phyloP scores from a whole-genome alignment of 2,329 filamentous ascomycete genomes.

The Aspergillus sp. region DNA sequence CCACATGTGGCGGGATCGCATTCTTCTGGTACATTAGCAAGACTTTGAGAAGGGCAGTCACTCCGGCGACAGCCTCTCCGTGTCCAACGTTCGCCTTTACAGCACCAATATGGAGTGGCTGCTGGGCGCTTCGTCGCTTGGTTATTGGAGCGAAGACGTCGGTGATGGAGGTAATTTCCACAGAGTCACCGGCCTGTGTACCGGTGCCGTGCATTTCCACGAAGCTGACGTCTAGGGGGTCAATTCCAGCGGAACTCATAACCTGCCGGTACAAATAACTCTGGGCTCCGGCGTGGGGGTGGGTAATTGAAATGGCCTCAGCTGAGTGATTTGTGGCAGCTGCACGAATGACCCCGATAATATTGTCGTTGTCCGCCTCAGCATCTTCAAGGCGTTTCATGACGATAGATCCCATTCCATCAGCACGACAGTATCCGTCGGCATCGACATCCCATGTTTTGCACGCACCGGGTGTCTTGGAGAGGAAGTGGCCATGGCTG shows the following conservation, averaged over 20 bases:
- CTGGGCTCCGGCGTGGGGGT: slow-evolving; percentile 42
- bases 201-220: slow-evolving; percentile 44
- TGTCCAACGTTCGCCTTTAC: slow-evolving; percentile 45
- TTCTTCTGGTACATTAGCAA: slow-evolving; percentile 65
- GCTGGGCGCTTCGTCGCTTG: slow-evolving; percentile 46
- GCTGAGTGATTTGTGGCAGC: slow-evolving; percentile 47
- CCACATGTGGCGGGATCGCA: slow-evolving; percentile 64
- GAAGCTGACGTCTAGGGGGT: slow-evolving; percentile 38
- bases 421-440: slow-evolving; percentile 56
- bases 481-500: slow-evolving; percentile 50
- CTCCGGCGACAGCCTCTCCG: slow-evolving; percentile 42
- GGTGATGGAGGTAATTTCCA: slow-evolving; percentile 38
- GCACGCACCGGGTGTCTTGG: slow-evolving; percentile 42
- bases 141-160: slow-evolving; percentile 57
- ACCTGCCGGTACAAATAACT: slow-evolving; percentile 38
- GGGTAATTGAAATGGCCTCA: slow-evolving; percentile 48
- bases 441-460: slow-evolving; percentile 51
- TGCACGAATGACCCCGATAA: slow-evolving; percentile 45
- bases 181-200: slow-evolving; percentile 40
- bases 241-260: slow-evolving; percentile 36
- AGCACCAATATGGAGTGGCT: slow-evolving; percentile 30
- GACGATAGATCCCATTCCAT: slow-evolving; percentile 51
- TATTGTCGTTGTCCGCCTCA: slow-evolving; percentile 48
- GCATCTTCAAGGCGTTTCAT: slow-evolving; percentile 54
- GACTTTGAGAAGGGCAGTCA: slow-evolving; percentile 57